Percentiles rank a stretch among this genome's conserved stretches.
These are phyloP conservation scores for Echinosophora koreensis DNA, from an alignment of 306 rosid species.

Conservation along the genomic window DNA sequence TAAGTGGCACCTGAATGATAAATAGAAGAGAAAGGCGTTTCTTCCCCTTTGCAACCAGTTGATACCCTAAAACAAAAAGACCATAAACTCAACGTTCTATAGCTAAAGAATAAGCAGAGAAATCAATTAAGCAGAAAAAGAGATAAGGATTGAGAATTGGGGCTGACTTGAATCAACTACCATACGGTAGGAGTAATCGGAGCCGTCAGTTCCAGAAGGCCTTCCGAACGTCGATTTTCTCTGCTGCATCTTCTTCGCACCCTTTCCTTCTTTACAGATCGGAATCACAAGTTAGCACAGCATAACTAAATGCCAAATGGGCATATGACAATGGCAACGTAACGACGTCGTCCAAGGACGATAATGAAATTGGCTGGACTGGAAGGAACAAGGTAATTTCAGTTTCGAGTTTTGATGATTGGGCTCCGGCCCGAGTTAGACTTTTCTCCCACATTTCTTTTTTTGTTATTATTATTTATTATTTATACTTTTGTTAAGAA, in stretches of 20 bases:
- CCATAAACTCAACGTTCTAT: constrained; percentile 2
- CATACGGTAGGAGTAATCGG: constrained; percentile 85
- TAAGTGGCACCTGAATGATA: constrained; percentile 60
- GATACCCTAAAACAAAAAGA: constrained; percentile 69
- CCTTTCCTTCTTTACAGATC: too few relatives aligned
- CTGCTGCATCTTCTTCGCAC: constrained; percentile 62
- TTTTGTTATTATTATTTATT: too few relatives aligned
- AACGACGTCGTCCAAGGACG: too few relatives aligned
- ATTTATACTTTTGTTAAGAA: too few relatives aligned
- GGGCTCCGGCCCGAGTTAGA: too few relatives aligned
- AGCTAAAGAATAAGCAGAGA: constrained; percentile 25
- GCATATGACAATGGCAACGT: too few relatives aligned
- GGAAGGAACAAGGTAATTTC: too few relatives aligned
- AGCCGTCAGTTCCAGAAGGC: constrained; percentile 93
- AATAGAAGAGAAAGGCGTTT: constrained; percentile 59
- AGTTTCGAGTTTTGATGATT: too few relatives aligned
- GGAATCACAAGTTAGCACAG: too few relatives aligned
- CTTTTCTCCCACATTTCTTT: too few relatives aligned
- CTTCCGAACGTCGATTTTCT: constrained; percentile 69
- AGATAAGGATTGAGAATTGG: neutral
- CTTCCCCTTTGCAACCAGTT: constrained; percentile 81
- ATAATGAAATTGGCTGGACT: too few relatives aligned
- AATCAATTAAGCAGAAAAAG: neutral
- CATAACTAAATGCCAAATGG: too few relatives aligned
- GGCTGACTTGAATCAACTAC: constrained; percentile 91